These are phyloP conservation scores for Astrothelium subdiscretum DNA, from an alignment of 495 filamentous ascomycete genomes.

Conservation along the genomic window DNA sequence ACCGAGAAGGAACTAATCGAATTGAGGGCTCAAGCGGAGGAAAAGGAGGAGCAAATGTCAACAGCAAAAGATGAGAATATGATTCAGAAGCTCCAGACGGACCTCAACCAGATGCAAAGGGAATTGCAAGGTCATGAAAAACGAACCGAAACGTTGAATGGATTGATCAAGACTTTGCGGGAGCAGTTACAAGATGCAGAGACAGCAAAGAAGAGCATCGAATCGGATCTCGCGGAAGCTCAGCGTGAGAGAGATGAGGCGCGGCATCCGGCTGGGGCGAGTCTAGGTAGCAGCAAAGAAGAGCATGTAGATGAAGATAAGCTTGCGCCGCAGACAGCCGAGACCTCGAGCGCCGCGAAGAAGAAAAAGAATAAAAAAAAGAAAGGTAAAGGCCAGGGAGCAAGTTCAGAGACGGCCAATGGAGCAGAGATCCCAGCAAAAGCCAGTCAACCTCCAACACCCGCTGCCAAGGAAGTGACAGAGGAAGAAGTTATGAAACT, in stretches of 20 bases:
- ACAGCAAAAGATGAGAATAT: constrained; percentile 1
- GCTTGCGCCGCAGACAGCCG: not conserved
- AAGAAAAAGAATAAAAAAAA: constrained; percentile 25
- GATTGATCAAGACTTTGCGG: constrained; percentile 40
- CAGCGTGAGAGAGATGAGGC: constrained; percentile 18
- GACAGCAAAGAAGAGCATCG: constrained; percentile 19
- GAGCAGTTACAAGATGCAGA: constrained; percentile 38
- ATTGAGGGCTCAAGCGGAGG: not conserved
- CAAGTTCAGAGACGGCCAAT: not conserved
- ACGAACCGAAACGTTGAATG: constrained; percentile 38
- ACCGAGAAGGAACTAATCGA: constrained; percentile 18
- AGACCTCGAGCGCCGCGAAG: constrained; percentile 8
- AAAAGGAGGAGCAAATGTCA: not conserved
- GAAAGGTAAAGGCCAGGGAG: constrained; percentile 15
- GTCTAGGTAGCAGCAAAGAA: not conserved
- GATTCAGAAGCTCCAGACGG: constrained; percentile 10
- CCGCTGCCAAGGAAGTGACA: not conserved
- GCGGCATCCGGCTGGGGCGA: not conserved
- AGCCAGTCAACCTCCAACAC: not conserved
- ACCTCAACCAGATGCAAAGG: constrained; percentile 13
- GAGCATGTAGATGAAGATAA: not conserved
- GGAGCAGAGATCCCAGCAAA: not conserved
- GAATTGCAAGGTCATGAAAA: constrained; percentile 36
- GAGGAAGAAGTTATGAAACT: constrained; percentile 28
- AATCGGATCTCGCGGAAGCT: constrained; percentile 8